These are phyloP conservation scores for Cyclotella baltica DNA, from an alignment of 108 stramenopile species.

Conservation along the genomic window DNA sequence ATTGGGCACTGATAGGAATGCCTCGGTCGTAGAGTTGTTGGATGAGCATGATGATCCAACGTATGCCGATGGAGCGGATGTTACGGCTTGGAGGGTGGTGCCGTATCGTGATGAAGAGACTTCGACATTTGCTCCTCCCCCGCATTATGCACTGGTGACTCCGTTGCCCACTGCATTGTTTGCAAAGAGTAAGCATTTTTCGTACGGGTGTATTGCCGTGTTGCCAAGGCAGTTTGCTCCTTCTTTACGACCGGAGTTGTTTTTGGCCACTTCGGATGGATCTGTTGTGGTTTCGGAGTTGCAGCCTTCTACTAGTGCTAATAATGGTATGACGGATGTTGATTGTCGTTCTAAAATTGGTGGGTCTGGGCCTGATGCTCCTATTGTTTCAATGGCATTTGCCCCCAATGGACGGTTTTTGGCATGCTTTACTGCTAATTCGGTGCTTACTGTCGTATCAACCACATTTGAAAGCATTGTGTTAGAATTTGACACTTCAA, in stretches of 20 bases:
- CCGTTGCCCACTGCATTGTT: slow-evolving; percentile 69
- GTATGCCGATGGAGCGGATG: slow-evolving; percentile 65
- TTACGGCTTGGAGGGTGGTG: slow-evolving; percentile 49
- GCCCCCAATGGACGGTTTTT: slow-evolving; percentile 96
- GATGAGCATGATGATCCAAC: slow-evolving; percentile 80
- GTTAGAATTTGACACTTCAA: slow-evolving; percentile 89
- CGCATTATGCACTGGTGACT: slow-evolving; percentile 76
- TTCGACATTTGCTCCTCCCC: slow-evolving; percentile 38
- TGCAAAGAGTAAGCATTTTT: slow-evolving; percentile 56
- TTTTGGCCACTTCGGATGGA: slow-evolving; percentile 80
- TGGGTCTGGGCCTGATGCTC: slow-evolving; percentile 38
- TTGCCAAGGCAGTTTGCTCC: slow-evolving; percentile 71
- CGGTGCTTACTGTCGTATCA: slow-evolving; percentile 91
- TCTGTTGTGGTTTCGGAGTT: slow-evolving; percentile 75
- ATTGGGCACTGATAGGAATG: slow-evolving; percentile 63
- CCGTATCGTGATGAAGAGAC: not conserved
- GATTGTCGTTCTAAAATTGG: slow-evolving; percentile 79
- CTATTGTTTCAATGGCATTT: slow-evolving; percentile 89
- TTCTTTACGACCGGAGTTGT: slow-evolving; percentile 79
- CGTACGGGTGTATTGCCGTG: slow-evolving; percentile 73
- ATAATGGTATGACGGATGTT: slow-evolving; percentile 74
- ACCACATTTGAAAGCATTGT: slow-evolving; percentile 93
- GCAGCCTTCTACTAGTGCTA: slow-evolving; percentile 48
- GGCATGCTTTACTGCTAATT: slow-evolving; percentile 91
- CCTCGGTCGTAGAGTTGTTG: slow-evolving; percentile 81